Conservation (phyloP, 345 rosid genomes). For the Rhodamnia argentea region DNA sequence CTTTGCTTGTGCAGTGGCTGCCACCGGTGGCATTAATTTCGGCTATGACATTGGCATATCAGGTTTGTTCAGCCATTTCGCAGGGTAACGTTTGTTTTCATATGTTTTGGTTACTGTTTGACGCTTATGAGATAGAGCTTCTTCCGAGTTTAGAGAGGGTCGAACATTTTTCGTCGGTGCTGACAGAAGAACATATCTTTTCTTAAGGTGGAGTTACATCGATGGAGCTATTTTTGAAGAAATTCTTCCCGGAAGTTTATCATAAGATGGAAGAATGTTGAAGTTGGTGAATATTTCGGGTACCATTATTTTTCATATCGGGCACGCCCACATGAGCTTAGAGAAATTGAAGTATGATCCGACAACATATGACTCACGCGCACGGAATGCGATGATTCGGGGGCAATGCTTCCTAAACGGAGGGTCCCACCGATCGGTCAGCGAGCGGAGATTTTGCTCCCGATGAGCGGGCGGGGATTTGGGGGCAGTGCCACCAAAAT, state of each 20-base stretch:
- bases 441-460: no score
- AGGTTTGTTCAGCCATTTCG: background rate
- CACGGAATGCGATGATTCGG: no score
- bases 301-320: no score
- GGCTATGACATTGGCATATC: slow-evolving; percentile 7
- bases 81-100: background rate
- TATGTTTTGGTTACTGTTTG: background rate
- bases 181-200: background rate
- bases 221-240: slow-evolving; percentile 5
- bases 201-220: slow-evolving; percentile 5
- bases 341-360: no score
- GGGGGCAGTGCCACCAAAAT: no score
- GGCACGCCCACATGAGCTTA: no score
- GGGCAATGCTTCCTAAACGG: no score
- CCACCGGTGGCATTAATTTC: background rate
- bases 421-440: no score
- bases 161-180: background rate
- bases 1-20: background rate
- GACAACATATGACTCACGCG: no score
- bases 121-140: background rate
- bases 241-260: slow-evolving; percentile 5
- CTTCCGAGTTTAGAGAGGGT: background rate
- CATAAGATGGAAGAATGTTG: background rate
- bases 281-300: no score
- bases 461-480: no score